These are phyloP conservation scores for Pseudisothecium myosuroides DNA, from an alignment of 225 moss, liverwort and hornwort genomes.

Conservation along the genomic window DNA sequence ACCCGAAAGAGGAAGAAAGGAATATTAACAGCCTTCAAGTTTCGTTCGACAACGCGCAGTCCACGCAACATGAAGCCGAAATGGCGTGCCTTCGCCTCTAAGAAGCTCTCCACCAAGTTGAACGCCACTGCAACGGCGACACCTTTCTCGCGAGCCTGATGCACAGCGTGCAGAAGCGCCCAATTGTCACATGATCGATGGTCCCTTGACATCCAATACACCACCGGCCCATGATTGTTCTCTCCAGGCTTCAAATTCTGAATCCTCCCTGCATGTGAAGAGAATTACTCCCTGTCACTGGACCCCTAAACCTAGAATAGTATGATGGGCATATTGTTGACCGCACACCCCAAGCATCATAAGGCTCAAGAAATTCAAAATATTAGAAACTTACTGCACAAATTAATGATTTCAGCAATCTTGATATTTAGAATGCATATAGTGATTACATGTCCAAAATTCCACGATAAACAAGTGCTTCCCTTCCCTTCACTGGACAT, in stretches of 20 bases:
- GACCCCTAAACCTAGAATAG: background rate
- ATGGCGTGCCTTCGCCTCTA: constrained; percentile 83
- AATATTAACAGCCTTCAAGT: constrained; percentile 53
- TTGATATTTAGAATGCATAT: background rate
- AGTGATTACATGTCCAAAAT: background rate
- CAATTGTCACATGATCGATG: constrained; percentile 94
- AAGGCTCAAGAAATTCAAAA: background rate
- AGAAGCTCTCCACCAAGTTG: constrained; percentile 78
- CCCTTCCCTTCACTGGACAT: background rate
- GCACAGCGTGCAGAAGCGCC: constrained; percentile 81
- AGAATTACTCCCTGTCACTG: background rate
- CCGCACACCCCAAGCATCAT: background rate
- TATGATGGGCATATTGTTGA: background rate
- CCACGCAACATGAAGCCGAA: constrained; percentile 97
- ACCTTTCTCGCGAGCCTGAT: constrained; percentile 64
- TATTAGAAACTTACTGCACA: too few species aligned
- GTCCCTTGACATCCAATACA: constrained; percentile 97
- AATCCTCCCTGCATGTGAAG: constrained; percentile 38
- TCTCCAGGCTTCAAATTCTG: constrained; percentile 47
- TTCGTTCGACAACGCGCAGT: constrained; percentile 76
- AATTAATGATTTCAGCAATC: background rate
- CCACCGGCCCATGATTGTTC: constrained; percentile 51
- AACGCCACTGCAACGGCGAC: constrained; percentile 80
- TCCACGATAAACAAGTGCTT: background rate
- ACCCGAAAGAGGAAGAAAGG: constrained; percentile 94